Evolutionary conservation across 352 stramenopile species (phyloP).

Genomic region (Globisporangium alternatum): DNA sequence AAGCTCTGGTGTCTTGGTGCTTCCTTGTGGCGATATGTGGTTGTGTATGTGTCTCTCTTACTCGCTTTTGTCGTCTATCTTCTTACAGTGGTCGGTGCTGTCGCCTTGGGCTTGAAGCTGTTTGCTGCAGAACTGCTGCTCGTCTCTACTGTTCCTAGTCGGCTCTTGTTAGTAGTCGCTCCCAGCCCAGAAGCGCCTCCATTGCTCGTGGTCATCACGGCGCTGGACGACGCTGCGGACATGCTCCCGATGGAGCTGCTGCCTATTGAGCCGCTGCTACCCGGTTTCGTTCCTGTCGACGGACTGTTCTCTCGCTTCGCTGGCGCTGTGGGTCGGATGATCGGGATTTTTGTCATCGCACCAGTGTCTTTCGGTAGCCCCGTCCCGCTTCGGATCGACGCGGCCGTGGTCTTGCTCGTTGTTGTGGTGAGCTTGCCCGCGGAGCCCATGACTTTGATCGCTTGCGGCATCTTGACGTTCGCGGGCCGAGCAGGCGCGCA

Average conservation of each 20-base stretch:
- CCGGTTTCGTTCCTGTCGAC: slow-evolving; percentile 47
- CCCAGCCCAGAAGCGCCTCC: slow-evolving; percentile 20
- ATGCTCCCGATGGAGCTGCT: slow-evolving; percentile 13
- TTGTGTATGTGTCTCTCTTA: slow-evolving; percentile 5
- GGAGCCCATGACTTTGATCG: slow-evolving; percentile 48
- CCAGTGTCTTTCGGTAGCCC: slow-evolving; percentile 43
- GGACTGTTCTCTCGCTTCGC: slow-evolving; percentile 69
- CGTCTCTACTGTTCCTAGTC: slow-evolving; percentile 32
- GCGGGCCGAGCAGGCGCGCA: slow-evolving; percentile 43
- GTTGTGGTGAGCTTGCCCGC: slow-evolving; percentile 42
- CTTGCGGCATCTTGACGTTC: slow-evolving; percentile 49
- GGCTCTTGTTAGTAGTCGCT: slow-evolving; percentile 34
- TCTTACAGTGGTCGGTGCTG: slow-evolving; percentile 25
- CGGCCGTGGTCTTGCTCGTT: slow-evolving; percentile 33
- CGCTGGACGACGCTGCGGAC: not conserved
- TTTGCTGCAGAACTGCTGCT: slow-evolving; percentile 7
- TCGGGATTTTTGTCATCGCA: slow-evolving; percentile 69
- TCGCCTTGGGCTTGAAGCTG: slow-evolving; percentile 32
- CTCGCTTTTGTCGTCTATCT: slow-evolving; percentile 9
- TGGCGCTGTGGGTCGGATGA: slow-evolving; percentile 63
- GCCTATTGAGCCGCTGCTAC: slow-evolving; percentile 14
- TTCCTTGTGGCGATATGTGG: slow-evolving; percentile 4
- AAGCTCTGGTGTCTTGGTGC: not conserved
- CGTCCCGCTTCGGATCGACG: slow-evolving; percentile 32
- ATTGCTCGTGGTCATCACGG: slow-evolving; percentile 7